Conservation (phyloP, 257 asterid genomes). For the Solanum bukasovii region DNA sequence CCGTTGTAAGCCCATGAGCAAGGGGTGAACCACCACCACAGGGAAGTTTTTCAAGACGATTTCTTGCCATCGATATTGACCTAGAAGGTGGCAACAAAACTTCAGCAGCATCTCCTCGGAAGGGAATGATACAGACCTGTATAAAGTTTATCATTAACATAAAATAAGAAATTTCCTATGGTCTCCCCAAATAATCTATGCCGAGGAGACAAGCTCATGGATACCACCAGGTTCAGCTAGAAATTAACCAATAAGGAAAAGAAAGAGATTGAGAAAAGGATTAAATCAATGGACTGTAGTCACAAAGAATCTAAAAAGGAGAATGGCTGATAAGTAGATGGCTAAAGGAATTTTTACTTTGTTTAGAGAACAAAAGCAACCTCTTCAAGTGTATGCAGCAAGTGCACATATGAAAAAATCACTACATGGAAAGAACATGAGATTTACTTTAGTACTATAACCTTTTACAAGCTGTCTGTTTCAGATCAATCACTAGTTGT, state of each 20-base stretch:
- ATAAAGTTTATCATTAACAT: conserved; percentile 11
- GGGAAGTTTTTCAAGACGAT: conserved; percentile 96
- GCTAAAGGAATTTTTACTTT: not conserved
- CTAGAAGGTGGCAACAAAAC: conserved; percentile 97
- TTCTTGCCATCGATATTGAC: conserved; percentile 96
- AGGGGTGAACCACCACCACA: conserved; percentile 99
- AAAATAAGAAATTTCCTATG: not conserved
- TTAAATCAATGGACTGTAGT: not conserved
- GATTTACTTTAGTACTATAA: not conserved
- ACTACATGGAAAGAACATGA: not conserved
- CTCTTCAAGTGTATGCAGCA: not conserved
- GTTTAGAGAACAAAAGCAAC: not conserved
- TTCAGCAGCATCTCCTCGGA: conserved; percentile 99
- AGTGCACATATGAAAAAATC: not conserved
- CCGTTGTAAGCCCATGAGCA: conserved; percentile 98
- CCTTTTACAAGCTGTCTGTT: not conserved
- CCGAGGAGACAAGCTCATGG: not conserved
- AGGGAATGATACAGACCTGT: conserved; percentile 61
- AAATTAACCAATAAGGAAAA: not conserved
- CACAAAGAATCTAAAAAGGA: not conserved
- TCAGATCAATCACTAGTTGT: not conserved
- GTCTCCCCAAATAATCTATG: not conserved
- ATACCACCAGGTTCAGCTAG: not conserved
- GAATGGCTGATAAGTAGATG: not conserved
- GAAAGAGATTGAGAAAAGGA: not conserved